Percentiles rank a stretch among this genome's conserved stretches.
Conservation (phyloP, 768 basidiomycete genomes). For the Porpolomopsis calyptriformis region DNA sequence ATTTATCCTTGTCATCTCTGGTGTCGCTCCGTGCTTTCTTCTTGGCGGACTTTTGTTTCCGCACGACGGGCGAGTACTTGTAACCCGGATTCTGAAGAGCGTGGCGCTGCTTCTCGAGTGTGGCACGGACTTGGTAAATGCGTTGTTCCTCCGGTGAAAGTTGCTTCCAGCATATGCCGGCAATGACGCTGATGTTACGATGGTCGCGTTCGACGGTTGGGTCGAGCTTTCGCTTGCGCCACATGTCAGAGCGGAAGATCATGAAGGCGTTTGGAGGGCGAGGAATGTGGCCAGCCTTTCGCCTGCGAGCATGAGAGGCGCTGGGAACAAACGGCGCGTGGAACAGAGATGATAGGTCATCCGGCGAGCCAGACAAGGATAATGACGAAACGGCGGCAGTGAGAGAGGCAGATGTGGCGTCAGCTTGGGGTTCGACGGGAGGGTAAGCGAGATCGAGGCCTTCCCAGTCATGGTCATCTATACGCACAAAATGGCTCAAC, state of each 20-base stretch:
- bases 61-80: conserved; percentile 38
- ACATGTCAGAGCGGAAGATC: conserved; percentile 55
- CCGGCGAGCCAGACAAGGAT: conserved; percentile 3
- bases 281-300: conserved; percentile 39
- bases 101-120: conserved; percentile 36
- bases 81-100: conserved; percentile 41
- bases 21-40: conserved; percentile 25
- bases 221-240: conserved; percentile 42
- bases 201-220: conserved; percentile 47
- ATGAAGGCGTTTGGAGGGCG: conserved; percentile 74
- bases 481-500: neutral
- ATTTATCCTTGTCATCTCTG: conserved; percentile 27
- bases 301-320: conserved; percentile 15
- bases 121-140: conserved; percentile 34
- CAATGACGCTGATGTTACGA: conserved; percentile 55
- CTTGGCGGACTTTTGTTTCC: conserved; percentile 20
- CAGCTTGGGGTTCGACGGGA: neutral
- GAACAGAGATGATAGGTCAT: neutral
- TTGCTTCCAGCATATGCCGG: conserved; percentile 50
- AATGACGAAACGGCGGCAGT: conserved; percentile 4
- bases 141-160: conserved; percentile 31
- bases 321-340: conserved; percentile 6
- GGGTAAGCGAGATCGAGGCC: neutral
- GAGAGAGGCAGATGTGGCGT: neutral
- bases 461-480: conserved; percentile 1